Base-by-base conservation (phyloP, 148 eudicot species). In the Chenopodium album region DNA sequence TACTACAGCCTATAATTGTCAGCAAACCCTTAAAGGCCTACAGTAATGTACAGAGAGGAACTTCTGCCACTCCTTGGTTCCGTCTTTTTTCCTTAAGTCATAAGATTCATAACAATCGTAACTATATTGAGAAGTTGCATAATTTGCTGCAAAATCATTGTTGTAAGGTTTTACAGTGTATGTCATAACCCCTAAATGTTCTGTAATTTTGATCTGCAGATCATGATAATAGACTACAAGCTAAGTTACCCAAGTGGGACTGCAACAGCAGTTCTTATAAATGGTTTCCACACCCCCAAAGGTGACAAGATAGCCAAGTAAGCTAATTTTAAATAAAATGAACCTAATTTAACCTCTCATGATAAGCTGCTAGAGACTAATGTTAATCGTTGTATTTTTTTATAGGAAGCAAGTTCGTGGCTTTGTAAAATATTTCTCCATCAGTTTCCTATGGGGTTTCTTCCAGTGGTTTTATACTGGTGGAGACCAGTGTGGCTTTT, bases 201-300 rank as follows among this genome's bases (percentile, higher is more conserved):
- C 16, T 71, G 60, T 31, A 54, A 79, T 37, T 37, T 46, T 63
- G 34, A 13, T 81, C 41, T 65, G 54, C 91, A 94, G 98, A 90
- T 92, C 65, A 90, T 94, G 97, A 89, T 94, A 79, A 89, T 94
- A 80, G 92, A 92, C 79, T 94, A 94, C 82, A 92, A 90, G 73
- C 85, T 94, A 77, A 34, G 91, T 50, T 94, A 91, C 81, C 98
- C 98, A 9, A 94, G 97, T 89, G 97, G 98, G 87, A 94, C 94
- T 46, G 97, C 98, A 62, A 94, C 98, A 9, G 97, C 94, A 28
- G 92, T 94, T 56, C 97, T 94, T 71, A 94, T 94, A 78, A 94
- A 94, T 84, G 97, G 98, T 6, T 94, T 94, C 79, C 97, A 94
- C 77, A 94, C 97, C 14, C 82, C 87, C 60, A 94, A 90, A 76